Evolutionary conservation across 1,139 yeast genomes (phyloP), one percentile per base, ranked within the genome.

Genomic region (Kurtzmaniella quercitrusa): DNA sequence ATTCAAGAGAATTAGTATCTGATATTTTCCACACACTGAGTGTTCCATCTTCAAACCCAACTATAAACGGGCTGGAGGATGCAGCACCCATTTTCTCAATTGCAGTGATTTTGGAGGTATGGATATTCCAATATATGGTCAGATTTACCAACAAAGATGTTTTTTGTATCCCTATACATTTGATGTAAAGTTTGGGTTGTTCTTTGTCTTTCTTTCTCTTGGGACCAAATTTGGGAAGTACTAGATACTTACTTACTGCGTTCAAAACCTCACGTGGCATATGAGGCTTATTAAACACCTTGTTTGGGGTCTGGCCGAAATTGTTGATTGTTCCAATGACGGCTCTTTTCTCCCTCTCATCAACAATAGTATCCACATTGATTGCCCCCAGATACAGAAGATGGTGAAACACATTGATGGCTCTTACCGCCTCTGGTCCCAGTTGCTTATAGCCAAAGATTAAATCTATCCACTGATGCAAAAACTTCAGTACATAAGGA

Each of bases 221-320:
- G 3, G 38, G 38, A 3, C 21, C 17, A 9, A 53, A 50, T 24
- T 54, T 56, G 12, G 63, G 49, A 2, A 51, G 39, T 2, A 67
- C 59, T 39, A 70, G 50, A 44, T 72, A 70, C 42, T 58, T 53
- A 46, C 64, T 65, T 2, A 77, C 70, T 16, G 64, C 46, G 46
- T 62, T 65, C 37, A 66, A 56, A 0, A 71, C 67, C 2, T 71
- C 77, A 41, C 74, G 71, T 34, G 56, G 50, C 0, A 85, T 81
- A 59, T 88, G 96, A 0, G 89, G 82, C 45, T 70, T 73, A 9
- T 63, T 66, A 53, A 88, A 87, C 11, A 88, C 65, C 52, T 84
- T 86, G 40, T 75, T 58, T 1, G 96, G 96, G 0, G 95, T 88
- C 58, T 88, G 96, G 0, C 96, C 96, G 68, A 88, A 88, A 59